phyloP scores from a whole-genome alignment of 768 basidiomycete species.

The Albatrellus ellisii region DNA sequence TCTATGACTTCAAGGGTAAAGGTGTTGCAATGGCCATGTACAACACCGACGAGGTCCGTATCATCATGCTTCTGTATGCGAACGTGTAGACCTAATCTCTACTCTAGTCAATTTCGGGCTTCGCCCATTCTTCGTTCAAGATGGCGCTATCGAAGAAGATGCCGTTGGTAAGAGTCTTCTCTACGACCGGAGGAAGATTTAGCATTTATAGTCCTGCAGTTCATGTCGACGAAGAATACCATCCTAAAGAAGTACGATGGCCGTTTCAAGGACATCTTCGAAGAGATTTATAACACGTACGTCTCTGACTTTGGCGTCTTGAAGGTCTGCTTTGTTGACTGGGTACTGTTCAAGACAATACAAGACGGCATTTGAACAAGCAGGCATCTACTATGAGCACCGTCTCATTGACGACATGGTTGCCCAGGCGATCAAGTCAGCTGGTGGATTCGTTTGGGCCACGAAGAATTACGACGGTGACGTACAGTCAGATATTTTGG shows the following conservation, averaged over 20 bases:
- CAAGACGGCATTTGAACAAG: conserved; percentile 53
- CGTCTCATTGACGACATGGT: conserved; percentile 98
- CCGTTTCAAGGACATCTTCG: conserved; percentile 98
- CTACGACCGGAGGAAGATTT: neutral
- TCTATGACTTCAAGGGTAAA: conserved; percentile 87
- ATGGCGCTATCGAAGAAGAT: conserved; percentile 79
- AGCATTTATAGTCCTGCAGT: conserved; percentile 28
- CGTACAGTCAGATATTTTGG: conserved; percentile 85
- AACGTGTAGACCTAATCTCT: neutral
- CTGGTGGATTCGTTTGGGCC: conserved; percentile 71
- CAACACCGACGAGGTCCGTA: conserved; percentile 84
- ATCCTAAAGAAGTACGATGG: conserved; percentile 98
- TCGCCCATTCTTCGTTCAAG: conserved; percentile 97
- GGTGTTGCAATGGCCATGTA: conserved; percentile 98
- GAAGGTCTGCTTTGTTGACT: neutral
- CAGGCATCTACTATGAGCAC: conserved; percentile 86
- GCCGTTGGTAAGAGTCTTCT: conserved; percentile 34
- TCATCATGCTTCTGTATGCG: neutral
- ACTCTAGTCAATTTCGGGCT: conserved; percentile 74
- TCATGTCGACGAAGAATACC: conserved; percentile 98
- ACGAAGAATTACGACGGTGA: conserved; percentile 47
- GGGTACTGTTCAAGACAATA: conserved; percentile 34
- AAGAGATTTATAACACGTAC: conserved; percentile 79
- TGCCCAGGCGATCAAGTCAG: conserved; percentile 93
- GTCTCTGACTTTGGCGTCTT: conserved; percentile 15